A percentile compares a stretch with the other conserved stretches of the same genome.
Conservation (phyloP, 1,284 basidiomycete species). For the Moesziomyces parantarcticus region DNA sequence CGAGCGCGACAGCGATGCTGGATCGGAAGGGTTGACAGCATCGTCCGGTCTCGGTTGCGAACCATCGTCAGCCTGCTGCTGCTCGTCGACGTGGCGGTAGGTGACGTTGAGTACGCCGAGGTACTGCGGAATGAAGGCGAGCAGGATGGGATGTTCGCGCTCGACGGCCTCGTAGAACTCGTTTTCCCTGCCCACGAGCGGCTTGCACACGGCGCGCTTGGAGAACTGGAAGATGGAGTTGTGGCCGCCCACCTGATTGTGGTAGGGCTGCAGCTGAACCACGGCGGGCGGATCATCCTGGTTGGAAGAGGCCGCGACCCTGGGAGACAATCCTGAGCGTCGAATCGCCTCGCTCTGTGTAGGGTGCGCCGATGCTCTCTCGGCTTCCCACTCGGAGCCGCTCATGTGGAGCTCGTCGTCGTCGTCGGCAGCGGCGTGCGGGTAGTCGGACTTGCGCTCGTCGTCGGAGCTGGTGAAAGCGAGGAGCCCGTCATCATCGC, state of each 20-base stretch:
- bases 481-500: conserved; percentile 11
- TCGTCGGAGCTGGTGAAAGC: conserved; percentile 32
- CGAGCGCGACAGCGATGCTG: not conserved
- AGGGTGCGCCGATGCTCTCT: not conserved
- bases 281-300: conserved; percentile 49
- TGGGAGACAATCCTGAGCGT: too few species aligned
- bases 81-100: conserved; percentile 71
- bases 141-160: conserved; percentile 85
- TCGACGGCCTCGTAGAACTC: conserved; percentile 98
- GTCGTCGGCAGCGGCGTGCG: conserved; percentile 34
- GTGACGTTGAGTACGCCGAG: conserved; percentile 98
- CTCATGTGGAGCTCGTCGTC: conserved; percentile 49
- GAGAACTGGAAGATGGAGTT: conserved; percentile 98
- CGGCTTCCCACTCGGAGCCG: conserved; percentile 42
- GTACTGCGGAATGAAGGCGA: conserved; percentile 94
- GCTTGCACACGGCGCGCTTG: conserved; percentile 98
- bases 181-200: conserved; percentile 94
- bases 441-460: conserved; percentile 11
- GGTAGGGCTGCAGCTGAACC: conserved; percentile 93
- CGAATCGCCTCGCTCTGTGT: not conserved
- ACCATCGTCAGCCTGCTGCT: conserved; percentile 8
- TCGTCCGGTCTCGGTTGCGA: not conserved
- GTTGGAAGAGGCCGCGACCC: not conserved
- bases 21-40: not conserved
- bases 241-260: conserved; percentile 97